These are phyloP conservation scores for Cyberlindnera euphorbiae DNA, from an alignment of 805 yeast species.

Conservation along the genomic window DNA sequence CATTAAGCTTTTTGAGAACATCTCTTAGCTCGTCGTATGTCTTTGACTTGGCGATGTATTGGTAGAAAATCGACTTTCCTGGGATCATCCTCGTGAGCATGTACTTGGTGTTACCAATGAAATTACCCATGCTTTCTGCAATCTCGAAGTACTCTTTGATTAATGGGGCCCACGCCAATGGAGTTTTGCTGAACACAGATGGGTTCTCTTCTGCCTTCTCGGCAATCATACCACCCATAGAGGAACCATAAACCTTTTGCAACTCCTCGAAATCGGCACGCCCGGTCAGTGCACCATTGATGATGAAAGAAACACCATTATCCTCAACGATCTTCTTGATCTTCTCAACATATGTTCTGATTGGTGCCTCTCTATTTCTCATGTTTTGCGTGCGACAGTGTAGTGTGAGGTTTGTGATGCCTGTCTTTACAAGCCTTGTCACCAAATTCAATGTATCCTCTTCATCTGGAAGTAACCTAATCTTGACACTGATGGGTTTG, in stretches of 20 bases:
- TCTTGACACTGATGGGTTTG: conserved; percentile 88
- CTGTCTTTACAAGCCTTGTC: conserved; percentile 58
- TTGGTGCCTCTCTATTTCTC: conserved; percentile 83
- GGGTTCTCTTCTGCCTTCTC: conserved; percentile 86
- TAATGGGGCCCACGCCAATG: conserved; percentile 49
- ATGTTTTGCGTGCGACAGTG: conserved; percentile 88
- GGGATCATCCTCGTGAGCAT: conserved; percentile 76
- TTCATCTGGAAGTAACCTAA: conserved; percentile 65
- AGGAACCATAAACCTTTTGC: conserved; percentile 47
- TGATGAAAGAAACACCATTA: conserved; percentile 63
- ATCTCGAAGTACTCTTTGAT: conserved; percentile 51
- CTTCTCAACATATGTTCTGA: conserved; percentile 60
- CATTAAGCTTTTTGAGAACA: conserved; percentile 16
- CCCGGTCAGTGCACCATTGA: conserved; percentile 72
- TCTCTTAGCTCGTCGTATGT: conserved; percentile 44
- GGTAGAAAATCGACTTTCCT: conserved; percentile 61
- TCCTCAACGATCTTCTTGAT: conserved; percentile 58
- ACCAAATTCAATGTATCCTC: conserved; percentile 61
- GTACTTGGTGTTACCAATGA: conserved; percentile 72
- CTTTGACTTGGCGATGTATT: conserved; percentile 50
- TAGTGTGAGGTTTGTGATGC: conserved; percentile 78
- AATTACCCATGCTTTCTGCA: conserved; percentile 56
- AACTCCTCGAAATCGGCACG: conserved; percentile 49
- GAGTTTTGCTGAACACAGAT: conserved; percentile 51
- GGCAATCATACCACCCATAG: conserved; percentile 92